A percentile compares a stretch with the other conserved stretches of the same genome.
phyloP scores from a whole-genome alignment of 768 basidiomycete species.

The Nidularia pulvinata region DNA sequence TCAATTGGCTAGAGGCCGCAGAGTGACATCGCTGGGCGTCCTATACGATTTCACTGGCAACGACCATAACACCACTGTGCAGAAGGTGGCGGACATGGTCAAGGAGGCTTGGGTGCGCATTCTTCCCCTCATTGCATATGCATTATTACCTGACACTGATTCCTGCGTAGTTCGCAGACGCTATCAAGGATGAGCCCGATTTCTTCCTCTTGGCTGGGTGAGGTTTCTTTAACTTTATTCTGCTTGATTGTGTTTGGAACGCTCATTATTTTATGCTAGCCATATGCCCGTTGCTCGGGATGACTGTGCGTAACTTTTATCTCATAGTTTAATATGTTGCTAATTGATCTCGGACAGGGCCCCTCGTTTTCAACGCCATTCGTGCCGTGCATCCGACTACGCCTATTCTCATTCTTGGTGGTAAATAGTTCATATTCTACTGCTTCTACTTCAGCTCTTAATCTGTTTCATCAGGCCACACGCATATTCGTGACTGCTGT shows the following conservation, averaged over 20 bases:
- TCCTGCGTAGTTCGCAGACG: slow-evolving; percentile 62
- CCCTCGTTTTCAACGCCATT: slow-evolving; percentile 70
- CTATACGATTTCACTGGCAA: slow-evolving; percentile 78
- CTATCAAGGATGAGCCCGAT: slow-evolving; percentile 81
- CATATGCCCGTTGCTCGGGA: slow-evolving; percentile 83
- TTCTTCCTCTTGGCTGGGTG: slow-evolving; percentile 77
- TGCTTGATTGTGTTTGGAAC: background rate
- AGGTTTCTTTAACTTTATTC: too few relatives aligned
- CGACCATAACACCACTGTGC: slow-evolving; percentile 71
- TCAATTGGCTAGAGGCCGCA: slow-evolving; percentile 46
- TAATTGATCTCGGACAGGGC: slow-evolving; percentile 42
- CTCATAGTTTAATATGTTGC: background rate
- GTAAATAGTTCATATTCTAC: background rate
- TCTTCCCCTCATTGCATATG: too few relatives aligned
- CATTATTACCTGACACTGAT: too few relatives aligned
- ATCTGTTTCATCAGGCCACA: slow-evolving; percentile 44
- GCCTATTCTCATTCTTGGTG: slow-evolving; percentile 44
- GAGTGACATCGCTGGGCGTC: slow-evolving; percentile 80
- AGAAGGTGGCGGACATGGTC: slow-evolving; percentile 72
- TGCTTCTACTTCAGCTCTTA: background rate
- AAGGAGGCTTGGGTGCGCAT: slow-evolving; percentile 83
- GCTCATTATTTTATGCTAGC: slow-evolving; percentile 26
- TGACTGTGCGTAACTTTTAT: slow-evolving; percentile 46
- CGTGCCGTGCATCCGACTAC: slow-evolving; percentile 71
- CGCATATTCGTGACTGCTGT: slow-evolving; percentile 81